Percentiles rank a stretch among this genome's conserved stretches.
These are phyloP conservation scores for Alternaria infectoria DNA, from an alignment of 2,329 filamentous ascomycete genomes.

Conservation along the genomic window DNA sequence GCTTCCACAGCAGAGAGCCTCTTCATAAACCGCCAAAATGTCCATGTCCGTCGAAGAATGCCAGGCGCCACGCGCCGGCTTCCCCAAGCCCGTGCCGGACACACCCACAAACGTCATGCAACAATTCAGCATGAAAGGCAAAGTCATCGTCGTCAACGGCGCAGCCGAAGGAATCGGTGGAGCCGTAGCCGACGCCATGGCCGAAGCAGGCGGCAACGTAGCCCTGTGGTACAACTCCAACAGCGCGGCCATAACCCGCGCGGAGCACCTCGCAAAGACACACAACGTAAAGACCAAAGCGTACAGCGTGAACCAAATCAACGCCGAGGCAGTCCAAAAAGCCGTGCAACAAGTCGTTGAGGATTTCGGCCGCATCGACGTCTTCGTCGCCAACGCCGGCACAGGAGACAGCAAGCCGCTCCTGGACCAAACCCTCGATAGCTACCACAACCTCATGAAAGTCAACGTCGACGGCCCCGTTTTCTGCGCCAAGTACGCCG, in stretches of 20 bases:
- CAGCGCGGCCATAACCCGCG: slow-evolving; percentile 65
- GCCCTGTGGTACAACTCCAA: slow-evolving; percentile 55
- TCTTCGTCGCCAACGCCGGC: slow-evolving; percentile 71
- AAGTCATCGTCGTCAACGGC: slow-evolving; percentile 52
- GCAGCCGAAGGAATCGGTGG: slow-evolving; percentile 64
- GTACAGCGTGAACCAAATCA: slow-evolving; percentile 66
- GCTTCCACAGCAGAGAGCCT: no score
- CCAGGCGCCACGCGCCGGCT: slow-evolving; percentile 30
- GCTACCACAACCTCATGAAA: slow-evolving; percentile 68
- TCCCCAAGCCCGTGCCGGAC: slow-evolving; percentile 33
- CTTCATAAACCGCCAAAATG: slow-evolving; percentile 28
- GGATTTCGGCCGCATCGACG: slow-evolving; percentile 72
- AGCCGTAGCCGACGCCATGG: slow-evolving; percentile 45
- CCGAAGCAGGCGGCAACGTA: slow-evolving; percentile 53
- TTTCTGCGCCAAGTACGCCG: slow-evolving; percentile 52
- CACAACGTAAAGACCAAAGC: slow-evolving; percentile 68
- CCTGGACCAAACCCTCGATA: slow-evolving; percentile 63
- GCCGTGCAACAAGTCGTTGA: slow-evolving; percentile 66
- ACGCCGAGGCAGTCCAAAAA: slow-evolving; percentile 59
- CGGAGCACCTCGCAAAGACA: slow-evolving; percentile 60
- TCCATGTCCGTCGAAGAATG: slow-evolving; percentile 45
- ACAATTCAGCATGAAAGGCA: slow-evolving; percentile 46
- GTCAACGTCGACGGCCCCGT: slow-evolving; percentile 72
- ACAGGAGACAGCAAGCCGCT: slow-evolving; percentile 63
- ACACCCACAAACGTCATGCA: slow-evolving; percentile 39